Base-by-base conservation (phyloP, 345 rosid species). In the Murraya paniculata region DNA sequence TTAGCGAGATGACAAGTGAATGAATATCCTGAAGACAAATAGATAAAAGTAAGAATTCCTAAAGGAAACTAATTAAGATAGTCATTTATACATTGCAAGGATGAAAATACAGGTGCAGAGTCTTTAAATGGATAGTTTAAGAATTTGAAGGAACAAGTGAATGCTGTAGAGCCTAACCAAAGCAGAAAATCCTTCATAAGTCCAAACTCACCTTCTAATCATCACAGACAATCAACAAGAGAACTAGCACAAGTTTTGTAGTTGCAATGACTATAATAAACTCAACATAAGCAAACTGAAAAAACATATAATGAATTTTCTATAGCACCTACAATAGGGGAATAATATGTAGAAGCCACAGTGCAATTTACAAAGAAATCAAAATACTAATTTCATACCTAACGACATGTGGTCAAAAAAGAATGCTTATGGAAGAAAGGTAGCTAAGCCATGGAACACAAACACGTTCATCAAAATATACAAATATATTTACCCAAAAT, bases 11-110 rank as follows among this genome's bases (percentile, higher is more conserved):
- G 7, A 88, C 87, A 84, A 91, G 88, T 57, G 87, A 74, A 81
- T 93, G 95, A 75, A 97, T 97, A 84, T 93, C 82, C 99, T 97
- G 83, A 80, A 85, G 8, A 68, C 24, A 64, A 22, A 80, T 76
- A 68, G 24, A 75, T 31, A 8, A 53, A 64, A 35, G 67, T 55
- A 64, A 75, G 31, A 70, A 24, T 21, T 19, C 31, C 36, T 24
- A n/a, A 59, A 62, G 59, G n/a, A 71, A 74, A 30, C 41, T 30
- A 71, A 70, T 24, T 35, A 81, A 74, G 3, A 22, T 39, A 21
- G 30, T 7, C 27, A 5, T 9, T 0, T 7, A 68, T 41, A 30
- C 33, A 25, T 64, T 14, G 8, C 27, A 62, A 38, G 38, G 11
- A 35, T 16, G 4, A 38, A 11, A 2, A 5, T 1, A 67, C 41